Evolutionary conservation across 2,329 filamentous ascomycete species (phyloP).

Genomic region (Paraphaeosphaeria minitans): DNA sequence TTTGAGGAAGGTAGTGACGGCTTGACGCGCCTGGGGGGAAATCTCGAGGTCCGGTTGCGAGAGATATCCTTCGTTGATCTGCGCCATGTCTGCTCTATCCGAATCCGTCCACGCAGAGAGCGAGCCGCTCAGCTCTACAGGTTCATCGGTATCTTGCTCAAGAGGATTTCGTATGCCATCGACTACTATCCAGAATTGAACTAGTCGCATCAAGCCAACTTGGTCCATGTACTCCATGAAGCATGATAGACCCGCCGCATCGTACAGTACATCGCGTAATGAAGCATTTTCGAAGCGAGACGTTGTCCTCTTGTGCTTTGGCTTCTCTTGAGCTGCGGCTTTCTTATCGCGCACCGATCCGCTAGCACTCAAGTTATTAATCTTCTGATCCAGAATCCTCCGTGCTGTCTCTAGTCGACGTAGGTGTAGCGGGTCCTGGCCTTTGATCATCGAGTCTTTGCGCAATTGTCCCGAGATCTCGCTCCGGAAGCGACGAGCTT

Average conservation of each 20-base stretch:
- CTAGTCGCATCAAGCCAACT: constrained; percentile 80
- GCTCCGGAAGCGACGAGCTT: constrained; percentile 88
- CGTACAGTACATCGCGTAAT: constrained; percentile 83
- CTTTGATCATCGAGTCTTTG: constrained; percentile 76
- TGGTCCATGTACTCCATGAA: constrained; percentile 99
- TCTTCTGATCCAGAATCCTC: constrained; percentile 84
- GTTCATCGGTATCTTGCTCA: constrained; percentile 80
- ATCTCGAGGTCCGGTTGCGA: constrained; percentile 81
- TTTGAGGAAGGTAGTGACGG: constrained; percentile 77
- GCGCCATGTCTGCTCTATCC: constrained; percentile 83
- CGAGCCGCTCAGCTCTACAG: constrained; percentile 59
- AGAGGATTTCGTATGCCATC: constrained; percentile 94
- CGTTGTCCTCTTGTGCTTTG: constrained; percentile 49
- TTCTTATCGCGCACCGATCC: constrained; percentile 53
- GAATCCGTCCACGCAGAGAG: constrained; percentile 75
- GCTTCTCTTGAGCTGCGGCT: constrained; percentile 47
- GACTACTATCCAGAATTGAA: constrained; percentile 98
- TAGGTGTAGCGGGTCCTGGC: constrained; percentile 83
- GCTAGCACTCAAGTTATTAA: constrained; percentile 76
- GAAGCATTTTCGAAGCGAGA: constrained; percentile 75
- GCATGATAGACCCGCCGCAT: constrained; percentile 89
- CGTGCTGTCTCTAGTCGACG: constrained; percentile 91
- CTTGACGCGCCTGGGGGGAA: constrained; percentile 68
- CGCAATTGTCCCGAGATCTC: constrained; percentile 92
- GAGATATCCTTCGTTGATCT: constrained; percentile 90